Base-by-base conservation (phyloP, 352 stramenopile genomes). In the Peronospora belbahrii region DNA sequence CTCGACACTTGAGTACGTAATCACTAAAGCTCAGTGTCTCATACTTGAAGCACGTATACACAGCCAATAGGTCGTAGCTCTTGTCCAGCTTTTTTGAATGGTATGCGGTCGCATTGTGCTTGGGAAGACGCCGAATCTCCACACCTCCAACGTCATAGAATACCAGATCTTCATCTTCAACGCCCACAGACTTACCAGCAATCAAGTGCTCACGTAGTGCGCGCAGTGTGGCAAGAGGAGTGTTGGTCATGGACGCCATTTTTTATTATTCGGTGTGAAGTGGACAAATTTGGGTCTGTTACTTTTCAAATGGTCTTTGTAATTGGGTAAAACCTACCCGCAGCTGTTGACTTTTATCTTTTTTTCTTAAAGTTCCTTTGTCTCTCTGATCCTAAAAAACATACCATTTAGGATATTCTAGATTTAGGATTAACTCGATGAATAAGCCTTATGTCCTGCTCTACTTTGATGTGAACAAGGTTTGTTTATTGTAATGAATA, bases 401-500 rank as follows among this genome's bases (percentile, higher is more conserved):
- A n/a, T n/a, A n/a, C n/a, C n/a, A n/a, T n/a, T n/a, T n/a, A n/a
- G n/a, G n/a, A n/a, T n/a, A n/a, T n/a, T n/a, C n/a, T 11, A 11
- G 24, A 11, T 11, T 28, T 27, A 7, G n/a, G n/a, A n/a, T n/a
- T n/a, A n/a, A n/a, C n/a, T 28, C 24, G 24, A 42, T 28, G 35
- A 19, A 3, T 15, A 27, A 19, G 2, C 67, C 62, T 20, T 75
- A 87, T 34, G 36, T 86, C 42, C 37, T 89, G 59, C 62, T 89
- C 33, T 88, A 84, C 50, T 83, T 89, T 43, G 78, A 89, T 47
- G 75, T 89, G 31, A 89, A 89, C 52, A 89, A 89, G 67, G 77
- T 85, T 50, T 14, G 13, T 22, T 3, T 28, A 7, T 38, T n/a
- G 10, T 14, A 15, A 10, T 0, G 17, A n/a, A n/a, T n/a, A n/a